These are phyloP conservation scores for Pisolithus microcarpus DNA, from an alignment of 768 basidiomycete species.

Conservation along the genomic window DNA sequence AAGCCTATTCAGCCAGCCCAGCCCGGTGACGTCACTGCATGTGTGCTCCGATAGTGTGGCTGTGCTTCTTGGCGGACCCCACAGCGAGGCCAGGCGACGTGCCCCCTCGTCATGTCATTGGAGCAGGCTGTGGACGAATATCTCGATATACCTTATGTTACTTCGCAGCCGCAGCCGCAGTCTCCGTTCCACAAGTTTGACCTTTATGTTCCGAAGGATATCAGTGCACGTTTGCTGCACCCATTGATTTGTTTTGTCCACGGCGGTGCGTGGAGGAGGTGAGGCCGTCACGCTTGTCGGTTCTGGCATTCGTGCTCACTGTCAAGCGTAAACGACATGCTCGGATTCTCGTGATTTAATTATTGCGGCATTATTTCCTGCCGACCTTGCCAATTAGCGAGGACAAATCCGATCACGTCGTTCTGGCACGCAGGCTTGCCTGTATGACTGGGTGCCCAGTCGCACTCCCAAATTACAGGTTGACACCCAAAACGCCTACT, in stretches of 20 bases:
- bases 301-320: not conserved
- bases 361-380: not conserved
- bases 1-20: not conserved
- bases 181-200: slow-evolving; percentile 47
- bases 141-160: slow-evolving; percentile 32
- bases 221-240: slow-evolving; percentile 3
- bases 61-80: not conserved
- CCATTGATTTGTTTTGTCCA: slow-evolving; percentile 70
- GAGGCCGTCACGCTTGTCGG: slow-evolving; percentile 22
- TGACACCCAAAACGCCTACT: slow-evolving; percentile 43
- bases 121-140: slow-evolving; percentile 5
- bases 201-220: slow-evolving; percentile 34
- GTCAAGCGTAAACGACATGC: not conserved
- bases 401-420: slow-evolving; percentile 57
- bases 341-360: not conserved
- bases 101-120: slow-evolving; percentile 5
- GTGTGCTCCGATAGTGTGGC: not conserved
- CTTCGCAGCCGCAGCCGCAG: slow-evolving; percentile 4
- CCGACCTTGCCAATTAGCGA: slow-evolving; percentile 38
- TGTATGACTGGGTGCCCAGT: slow-evolving; percentile 47
- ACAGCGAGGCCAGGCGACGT: too few relatives aligned
- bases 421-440: slow-evolving; percentile 49
- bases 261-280: slow-evolving; percentile 82
- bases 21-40: not conserved
- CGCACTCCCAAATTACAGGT: slow-evolving; percentile 71